phyloP scores from a whole-genome alignment of 2,329 filamentous ascomycete genomes.

The Ophiocordyceps sinensis region DNA sequence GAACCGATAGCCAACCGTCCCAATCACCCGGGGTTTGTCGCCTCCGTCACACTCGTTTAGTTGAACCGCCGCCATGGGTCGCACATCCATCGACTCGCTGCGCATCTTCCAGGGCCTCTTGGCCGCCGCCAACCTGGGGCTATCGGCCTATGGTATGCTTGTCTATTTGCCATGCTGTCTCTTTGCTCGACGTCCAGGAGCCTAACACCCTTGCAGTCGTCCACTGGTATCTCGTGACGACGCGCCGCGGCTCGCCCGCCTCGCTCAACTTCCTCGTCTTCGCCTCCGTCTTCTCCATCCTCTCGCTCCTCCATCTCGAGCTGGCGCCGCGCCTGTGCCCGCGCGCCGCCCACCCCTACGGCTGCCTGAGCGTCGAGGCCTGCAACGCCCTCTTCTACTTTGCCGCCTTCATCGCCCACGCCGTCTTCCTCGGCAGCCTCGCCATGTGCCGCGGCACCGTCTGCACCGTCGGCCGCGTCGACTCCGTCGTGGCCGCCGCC shows the following conservation, averaged over 20 bases:
- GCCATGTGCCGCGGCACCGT: constrained; percentile 42
- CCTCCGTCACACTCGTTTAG: not conserved
- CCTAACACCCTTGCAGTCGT: too few species aligned
- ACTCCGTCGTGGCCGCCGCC: constrained; percentile 38
- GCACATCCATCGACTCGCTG: constrained; percentile 4
- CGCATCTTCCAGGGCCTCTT: constrained; percentile 7
- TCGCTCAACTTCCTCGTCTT: constrained; percentile 46
- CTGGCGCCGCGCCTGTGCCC: constrained; percentile 30
- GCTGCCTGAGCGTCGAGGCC: constrained; percentile 30
- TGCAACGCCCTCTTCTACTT: constrained; percentile 43
- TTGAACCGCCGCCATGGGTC: constrained; percentile 5
- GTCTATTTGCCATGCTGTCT: not conserved
- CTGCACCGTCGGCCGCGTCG: constrained; percentile 39
- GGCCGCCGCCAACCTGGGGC: constrained; percentile 5
- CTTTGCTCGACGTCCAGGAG: too few species aligned
- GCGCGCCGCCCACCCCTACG: constrained; percentile 31
- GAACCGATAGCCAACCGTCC: too few species aligned
- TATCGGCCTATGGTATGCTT: constrained; percentile 9
- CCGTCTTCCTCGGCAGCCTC: constrained; percentile 39
- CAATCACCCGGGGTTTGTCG: too few species aligned
- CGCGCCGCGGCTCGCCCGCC: constrained; percentile 35
- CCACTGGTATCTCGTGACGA: constrained; percentile 45
- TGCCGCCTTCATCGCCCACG: constrained; percentile 42
- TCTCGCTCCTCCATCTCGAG: constrained; percentile 41
- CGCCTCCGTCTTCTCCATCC: constrained; percentile 35